Evolutionary conservation across 78 protist species (phyloP).

Genomic region (Dictyostelium discoideum): dicty_2.7 NC_007090.3:1507501-1508000

Average conservation of each 20-base stretch:
- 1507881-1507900: background rate
- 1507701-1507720: background rate
- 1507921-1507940: background rate
- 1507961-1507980: background rate
- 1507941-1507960: background rate
- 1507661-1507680: background rate
- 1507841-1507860: too few species aligned
- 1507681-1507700: background rate
- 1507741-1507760: background rate
- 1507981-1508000: background rate
- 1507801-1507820: background rate
- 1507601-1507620: background rate
- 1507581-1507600: background rate
- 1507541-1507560: background rate
- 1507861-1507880: background rate
- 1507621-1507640: background rate
- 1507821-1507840: too few species aligned
- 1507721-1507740: background rate
- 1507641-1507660: background rate
- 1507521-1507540: background rate
- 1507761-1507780: background rate
- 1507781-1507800: background rate
- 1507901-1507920: background rate
- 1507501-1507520: background rate
- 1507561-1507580: background rate